Evolutionary conservation across 768 basidiomycete genomes (phyloP), one percentile per base, ranked within the genome.

Genomic region (Boletus coccyginus): DNA sequence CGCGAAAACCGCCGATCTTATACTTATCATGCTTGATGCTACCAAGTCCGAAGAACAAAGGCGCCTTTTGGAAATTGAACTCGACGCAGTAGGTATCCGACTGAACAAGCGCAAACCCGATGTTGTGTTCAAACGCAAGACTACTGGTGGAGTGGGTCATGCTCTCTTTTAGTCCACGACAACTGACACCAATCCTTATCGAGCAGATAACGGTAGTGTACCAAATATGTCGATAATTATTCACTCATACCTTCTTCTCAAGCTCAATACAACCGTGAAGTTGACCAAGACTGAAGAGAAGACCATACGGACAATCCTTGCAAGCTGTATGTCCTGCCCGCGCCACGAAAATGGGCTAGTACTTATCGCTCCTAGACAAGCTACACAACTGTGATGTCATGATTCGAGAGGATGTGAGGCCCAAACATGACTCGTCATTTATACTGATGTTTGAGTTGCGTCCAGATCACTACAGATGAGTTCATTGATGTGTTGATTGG

Each of bases 401-500:
- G 94, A 93, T 99, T 64, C 82, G 97, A 67, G 95, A 99, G 78
- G 96, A 99, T 74, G 94, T 97, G 64, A 63, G 72, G 38, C 32
- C 40, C 24, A 35, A 36, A 42, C 35, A 51, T 36, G 50, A 51
- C 32, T 45, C 17, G 43, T 52, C 58, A 47, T 41, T 55, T 19
- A 57, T 38, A 39, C 44, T 55, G 1, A 57, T 51, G 3, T 32
- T 48, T 40, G 50, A 47, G 32, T 55, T 46, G 1, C n/a, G 56
- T 48, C 19, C 60, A 96, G 94, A 94, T 97, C 55, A 90, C 92
- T 9, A 90, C 88, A 5, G 96, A 98, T 69, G 93, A 98, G 69
- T 97, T 99, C 66, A 96, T 99, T 60, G 97, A 99, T 68, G 92
- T 98, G n/a, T 79, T 99, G 24, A 91, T 99, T 50, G 97, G 94